Base-by-base conservation (phyloP, 495 filamentous ascomycete genomes). In the Monascus purpureus region DNA sequence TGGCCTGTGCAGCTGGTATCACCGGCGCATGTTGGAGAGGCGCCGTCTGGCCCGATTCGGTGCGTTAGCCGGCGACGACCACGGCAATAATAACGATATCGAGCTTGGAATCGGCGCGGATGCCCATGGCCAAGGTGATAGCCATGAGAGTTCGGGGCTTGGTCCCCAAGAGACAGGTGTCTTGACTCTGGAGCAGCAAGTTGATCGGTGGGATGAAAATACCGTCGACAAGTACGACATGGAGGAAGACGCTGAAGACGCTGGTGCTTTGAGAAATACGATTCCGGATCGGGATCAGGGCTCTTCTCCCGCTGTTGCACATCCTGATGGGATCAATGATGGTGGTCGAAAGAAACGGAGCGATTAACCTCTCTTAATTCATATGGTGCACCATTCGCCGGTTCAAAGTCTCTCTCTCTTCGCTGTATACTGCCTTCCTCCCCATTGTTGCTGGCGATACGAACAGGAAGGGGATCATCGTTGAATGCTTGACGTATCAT, bases 11-110 rank as follows among this genome's bases (percentile, higher is more conserved):
- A 74, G 72, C 34, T 85, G 82, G 78, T 97, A 96, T 40, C 90
- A 97, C 56, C 80, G 79, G 37, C 73, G 90, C 25, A 96, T 96
- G 92, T 62, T 97, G 29, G 86, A 95, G 48, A 67, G 90, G 31
- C 83, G 83, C 45, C 71, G 92, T 29, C 60, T 74, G 46, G 73
- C 73, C 26, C 80, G 77, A 39, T 67, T 70, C 23, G 87, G 92
- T 42, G 63, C 66, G 13, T 55, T 73, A 11, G 73, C 82, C 20
- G 64, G 71, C 4, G 67, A 62, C 19, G 57, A 59, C 17, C 68
- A 37, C 30, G 47, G 36, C 4, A 61, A 63, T 11, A 68, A 73
- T 47, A 61, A 65, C n/a, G 70, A 73, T 47, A 45, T 75, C 20
- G 71, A 75, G 47, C 57, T 65, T 2, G 61, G 63, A 27, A 62